Base-by-base conservation (phyloP, 805 yeast species). In the Yamadazyma insecticola region DNA sequence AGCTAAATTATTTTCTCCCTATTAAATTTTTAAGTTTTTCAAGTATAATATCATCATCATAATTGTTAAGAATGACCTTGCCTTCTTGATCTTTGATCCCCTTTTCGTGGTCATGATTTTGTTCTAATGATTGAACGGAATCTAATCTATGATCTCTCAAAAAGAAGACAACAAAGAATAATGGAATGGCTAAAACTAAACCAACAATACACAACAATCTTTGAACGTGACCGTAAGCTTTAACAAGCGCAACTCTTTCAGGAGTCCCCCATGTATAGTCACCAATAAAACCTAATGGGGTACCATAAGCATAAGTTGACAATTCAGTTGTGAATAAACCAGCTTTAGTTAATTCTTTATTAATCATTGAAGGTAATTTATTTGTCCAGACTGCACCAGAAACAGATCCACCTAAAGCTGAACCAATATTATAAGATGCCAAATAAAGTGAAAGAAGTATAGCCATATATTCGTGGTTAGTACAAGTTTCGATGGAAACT, bases 361-460 rank as follows among this genome's bases (percentile, higher is more conserved):
- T 34, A 29, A 76, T 53, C 43, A 66, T 48, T 14, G 49, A 45
- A 48, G 75, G 81, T 45, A 81, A 58, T 12, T 64, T 48, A 41
- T 78, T 74, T 10, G 83, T 73, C 86, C 86, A 81, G 25, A 81
- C 66, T 18, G 86, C 85, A 42, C 86, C 87, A 13, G 84, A 68
- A 15, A 81, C 70, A 15, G 81, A 56, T 19, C 70, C 55, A 14
- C 88, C 88, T 29, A 80, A 44, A 4, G 84, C 82, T 9, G 74
- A 53, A 6, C 89, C 89, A 35, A 81, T 63, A 42, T 73, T 68
- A 51, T 77, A 78, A 14, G 71, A 51, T 2, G 86, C 65, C 42
- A 75, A 61, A 55, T 72, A 75, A 24, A 78, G 52, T 2, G 85
- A 68, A 26, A 78, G 69, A 20, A 74, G 67, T 28, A 74, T 69